Base-by-base conservation (phyloP, 164 flowering plant genomes). In the Aristolochia californica region DNA sequence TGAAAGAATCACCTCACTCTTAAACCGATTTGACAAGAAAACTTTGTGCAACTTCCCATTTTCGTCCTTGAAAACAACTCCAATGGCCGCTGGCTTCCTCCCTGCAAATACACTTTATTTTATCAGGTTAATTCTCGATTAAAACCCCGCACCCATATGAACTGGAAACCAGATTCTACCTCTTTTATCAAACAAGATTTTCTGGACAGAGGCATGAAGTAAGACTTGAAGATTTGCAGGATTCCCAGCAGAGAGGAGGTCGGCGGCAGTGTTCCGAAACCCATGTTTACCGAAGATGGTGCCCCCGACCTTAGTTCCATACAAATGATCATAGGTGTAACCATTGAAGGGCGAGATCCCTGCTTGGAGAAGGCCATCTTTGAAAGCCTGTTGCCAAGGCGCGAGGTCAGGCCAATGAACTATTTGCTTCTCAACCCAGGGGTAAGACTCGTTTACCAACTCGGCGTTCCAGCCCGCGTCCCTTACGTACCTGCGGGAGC, bases 251-350 rank as follows among this genome's bases (percentile, higher is more conserved):
- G 79, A 69, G 4, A 94, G 81, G 1, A 94, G 83, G 57, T 90
- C 96, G 0, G 96, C 99, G 2, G 97, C 80, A 12, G 90, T 85
- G 81, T 81, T 89, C 14, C 99, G 77, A 23, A 73, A 78, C 52
- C 95, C 97, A 15, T 59, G 68, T 12, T 69, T 44, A 55, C 85
- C 89, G 34, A 94, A 94, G 43, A 84, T 90, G 58, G 88, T 81
- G 11, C 99, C 99, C 13, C 99, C 97, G 45, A 87, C 72, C 68
- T 94, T 94, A 62, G 99, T 94, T 5, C 99, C 99, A 50, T 74
- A 77, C 4, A 78, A 24, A 65, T 94, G 99, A 49, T 94, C 96
- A 49, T 69, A 85, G 13, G 97, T 87, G 74, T 80, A 88, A 0
- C 99, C 99, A 66, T 94, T 94, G 58, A 64, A 82, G 27, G 99